phyloP scores from a whole-genome alignment of 75 land plant genomes.

The Gnetum montanum region DNA sequence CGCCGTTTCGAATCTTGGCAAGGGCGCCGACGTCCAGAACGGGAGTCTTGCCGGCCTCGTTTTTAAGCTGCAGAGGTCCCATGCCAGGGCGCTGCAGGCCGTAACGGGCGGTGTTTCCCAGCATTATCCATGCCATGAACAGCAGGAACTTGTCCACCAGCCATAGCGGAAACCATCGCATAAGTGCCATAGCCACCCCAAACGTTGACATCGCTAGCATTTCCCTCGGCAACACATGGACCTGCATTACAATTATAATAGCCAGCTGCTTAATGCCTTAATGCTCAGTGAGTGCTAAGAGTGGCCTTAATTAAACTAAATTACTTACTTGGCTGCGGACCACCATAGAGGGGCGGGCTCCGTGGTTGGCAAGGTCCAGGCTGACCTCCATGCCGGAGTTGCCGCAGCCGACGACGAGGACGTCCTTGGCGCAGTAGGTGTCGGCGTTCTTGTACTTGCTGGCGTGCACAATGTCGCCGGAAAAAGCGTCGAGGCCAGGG shows the following conservation, averaged over 20 bases:
- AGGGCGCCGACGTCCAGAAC: conserved; percentile 75
- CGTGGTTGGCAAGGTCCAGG: conserved; percentile 52
- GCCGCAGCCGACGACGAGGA: conserved; percentile 72
- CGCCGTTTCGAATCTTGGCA: conserved; percentile 48
- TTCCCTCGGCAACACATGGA: conserved; percentile 51
- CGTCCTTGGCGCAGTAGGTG: conserved; percentile 32
- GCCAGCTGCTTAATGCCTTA: no score
- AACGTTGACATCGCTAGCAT: conserved; percentile 35
- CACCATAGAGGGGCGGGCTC: conserved; percentile 56
- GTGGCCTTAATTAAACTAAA: not conserved
- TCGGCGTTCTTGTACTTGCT: conserved; percentile 51
- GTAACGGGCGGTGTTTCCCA: conserved; percentile 16
- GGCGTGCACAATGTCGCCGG: conserved; percentile 48
- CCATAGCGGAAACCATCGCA: conserved; percentile 36
- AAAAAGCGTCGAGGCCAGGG: conserved; percentile 25
- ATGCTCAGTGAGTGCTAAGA: not conserved
- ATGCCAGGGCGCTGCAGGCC: conserved; percentile 25
- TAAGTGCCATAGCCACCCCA: conserved; percentile 9
- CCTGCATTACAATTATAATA: conserved; percentile 12
- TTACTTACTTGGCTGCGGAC: conserved; percentile 50
- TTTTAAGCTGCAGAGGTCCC: conserved; percentile 55
- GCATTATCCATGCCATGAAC: conserved; percentile 15
- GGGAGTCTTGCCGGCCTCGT: conserved; percentile 54
- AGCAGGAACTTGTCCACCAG: conserved; percentile 29
- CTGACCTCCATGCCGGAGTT: conserved; percentile 87